Evolutionary conservation across 176 grass and related monocot genomes (phyloP).

Genomic region (Neostapfia colusana): DNA sequence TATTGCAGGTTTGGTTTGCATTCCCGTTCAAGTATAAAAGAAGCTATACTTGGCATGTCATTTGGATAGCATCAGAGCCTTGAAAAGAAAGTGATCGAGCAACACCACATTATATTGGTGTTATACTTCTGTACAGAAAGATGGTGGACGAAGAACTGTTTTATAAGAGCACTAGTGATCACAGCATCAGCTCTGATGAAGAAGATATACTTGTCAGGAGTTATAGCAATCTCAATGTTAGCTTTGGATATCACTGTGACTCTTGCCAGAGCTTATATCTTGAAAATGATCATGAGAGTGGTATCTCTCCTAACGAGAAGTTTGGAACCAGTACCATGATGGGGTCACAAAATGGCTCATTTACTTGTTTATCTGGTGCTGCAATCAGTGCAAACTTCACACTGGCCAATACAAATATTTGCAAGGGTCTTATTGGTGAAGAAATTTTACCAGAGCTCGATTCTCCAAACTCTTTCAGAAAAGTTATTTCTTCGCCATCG

Average conservation of each 20-base stretch:
- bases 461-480: slow-evolving; percentile 94
- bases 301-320: slow-evolving; percentile 41
- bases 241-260: slow-evolving; percentile 78
- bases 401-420: slow-evolving; percentile 95
- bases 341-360: slow-evolving; percentile 65
- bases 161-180: slow-evolving; percentile 47
- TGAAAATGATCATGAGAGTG: slow-evolving; percentile 49
- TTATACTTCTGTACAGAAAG: slow-evolving; percentile 36
- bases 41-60: slow-evolving; percentile 41
- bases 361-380: slow-evolving; percentile 95
- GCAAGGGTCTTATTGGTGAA: slow-evolving; percentile 81
- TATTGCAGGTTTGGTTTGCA: slow-evolving; percentile 70
- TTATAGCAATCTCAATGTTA: slow-evolving; percentile 61
- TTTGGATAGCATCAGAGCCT: slow-evolving; percentile 44
- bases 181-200: slow-evolving; percentile 67
- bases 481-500: slow-evolving; percentile 80
- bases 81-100: slow-evolving; percentile 30
- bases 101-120: slow-evolving; percentile 33
- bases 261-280: slow-evolving; percentile 47
- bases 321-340: slow-evolving; percentile 54
- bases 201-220: slow-evolving; percentile 52
- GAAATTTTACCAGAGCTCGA: slow-evolving; percentile 96
- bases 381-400: slow-evolving; percentile 98
- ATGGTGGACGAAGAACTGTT: slow-evolving; percentile 53
- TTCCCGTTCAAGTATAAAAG: slow-evolving; percentile 81